A percentile compares a stretch with the other conserved stretches of the same genome.
Evolutionary conservation across 2,329 filamentous ascomycete genomes (phyloP).

Genomic region (Plenodomus lindquistii): DNA sequence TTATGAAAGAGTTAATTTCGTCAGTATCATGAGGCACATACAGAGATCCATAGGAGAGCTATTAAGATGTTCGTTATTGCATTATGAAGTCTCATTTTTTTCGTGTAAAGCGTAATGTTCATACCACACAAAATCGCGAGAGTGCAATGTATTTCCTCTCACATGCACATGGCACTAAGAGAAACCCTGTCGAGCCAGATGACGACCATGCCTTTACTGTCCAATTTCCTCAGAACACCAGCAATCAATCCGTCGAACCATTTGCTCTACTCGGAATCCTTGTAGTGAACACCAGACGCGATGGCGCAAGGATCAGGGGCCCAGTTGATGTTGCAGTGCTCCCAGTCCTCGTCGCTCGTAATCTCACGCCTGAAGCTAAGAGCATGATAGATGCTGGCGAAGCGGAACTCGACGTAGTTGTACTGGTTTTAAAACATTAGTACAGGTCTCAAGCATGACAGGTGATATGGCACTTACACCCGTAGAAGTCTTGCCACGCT

Average conservation of each 20-base stretch:
- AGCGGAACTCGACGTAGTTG: slow-evolving; percentile 53
- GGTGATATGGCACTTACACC: slow-evolving; percentile 47
- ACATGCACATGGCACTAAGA: too few relatives aligned
- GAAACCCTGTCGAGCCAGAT: too few relatives aligned
- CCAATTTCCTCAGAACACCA: not conserved
- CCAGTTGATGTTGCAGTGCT: slow-evolving; percentile 50
- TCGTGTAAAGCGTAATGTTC: too few relatives aligned
- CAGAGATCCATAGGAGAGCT: too few relatives aligned
- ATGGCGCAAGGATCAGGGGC: slow-evolving; percentile 49
- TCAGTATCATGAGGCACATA: too few relatives aligned
- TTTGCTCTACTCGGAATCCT: not conserved
- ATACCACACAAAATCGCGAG: too few relatives aligned
- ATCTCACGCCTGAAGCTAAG: slow-evolving; percentile 50
- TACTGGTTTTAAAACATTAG: slow-evolving; percentile 35
- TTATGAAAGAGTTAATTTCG: too few relatives aligned
- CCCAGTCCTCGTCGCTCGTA: slow-evolving; percentile 49
- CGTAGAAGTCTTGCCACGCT: slow-evolving; percentile 45
- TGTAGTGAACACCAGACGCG: slow-evolving; percentile 27
- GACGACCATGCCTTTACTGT: too few relatives aligned
- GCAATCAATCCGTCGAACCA: not conserved
- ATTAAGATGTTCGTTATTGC: too few relatives aligned
- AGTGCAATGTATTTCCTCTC: too few relatives aligned
- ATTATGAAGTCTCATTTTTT: too few relatives aligned
- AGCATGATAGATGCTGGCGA: slow-evolving; percentile 52
- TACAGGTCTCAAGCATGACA: not conserved